Conservation (phyloP, 306 rosid species). For the Lathyrus aphaca region DNA sequence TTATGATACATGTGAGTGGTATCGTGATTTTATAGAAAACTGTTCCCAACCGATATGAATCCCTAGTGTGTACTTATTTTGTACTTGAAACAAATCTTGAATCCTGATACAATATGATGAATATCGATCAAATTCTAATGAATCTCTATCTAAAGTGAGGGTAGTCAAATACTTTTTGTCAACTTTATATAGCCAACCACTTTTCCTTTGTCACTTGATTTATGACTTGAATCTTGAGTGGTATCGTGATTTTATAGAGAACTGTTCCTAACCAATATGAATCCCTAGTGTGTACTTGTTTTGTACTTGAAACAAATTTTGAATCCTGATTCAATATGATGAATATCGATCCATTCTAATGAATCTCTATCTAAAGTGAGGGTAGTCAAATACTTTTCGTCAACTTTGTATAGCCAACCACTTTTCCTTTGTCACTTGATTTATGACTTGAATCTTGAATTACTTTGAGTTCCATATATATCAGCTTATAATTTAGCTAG, state of each 20-base stretch:
- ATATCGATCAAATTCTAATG: not conserved
- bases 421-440: constrained; percentile 1
- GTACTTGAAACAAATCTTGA: not conserved
- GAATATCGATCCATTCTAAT: not conserved
- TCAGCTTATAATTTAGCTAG: not conserved
- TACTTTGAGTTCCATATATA: not conserved
- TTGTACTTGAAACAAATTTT: not conserved
- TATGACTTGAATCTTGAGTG: not conserved
- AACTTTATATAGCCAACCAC: not conserved
- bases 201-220: constrained; percentile 1
- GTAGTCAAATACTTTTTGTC: not conserved
- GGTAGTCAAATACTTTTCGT: not conserved
- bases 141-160: not conserved
- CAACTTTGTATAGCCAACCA: not conserved
- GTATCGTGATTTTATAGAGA: not conserved
- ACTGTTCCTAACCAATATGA: not conserved
- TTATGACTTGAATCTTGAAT: not conserved
- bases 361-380: not conserved
- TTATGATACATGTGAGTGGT: not conserved
- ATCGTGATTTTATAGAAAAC: not conserved
- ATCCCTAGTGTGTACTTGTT: not conserved
- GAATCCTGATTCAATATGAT: not conserved
- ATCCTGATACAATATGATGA: not conserved
- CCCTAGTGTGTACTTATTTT: not conserved
- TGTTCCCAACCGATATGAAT: not conserved